Conservation (phyloP, 345 rosid species). For the Acer negundo region DNA sequence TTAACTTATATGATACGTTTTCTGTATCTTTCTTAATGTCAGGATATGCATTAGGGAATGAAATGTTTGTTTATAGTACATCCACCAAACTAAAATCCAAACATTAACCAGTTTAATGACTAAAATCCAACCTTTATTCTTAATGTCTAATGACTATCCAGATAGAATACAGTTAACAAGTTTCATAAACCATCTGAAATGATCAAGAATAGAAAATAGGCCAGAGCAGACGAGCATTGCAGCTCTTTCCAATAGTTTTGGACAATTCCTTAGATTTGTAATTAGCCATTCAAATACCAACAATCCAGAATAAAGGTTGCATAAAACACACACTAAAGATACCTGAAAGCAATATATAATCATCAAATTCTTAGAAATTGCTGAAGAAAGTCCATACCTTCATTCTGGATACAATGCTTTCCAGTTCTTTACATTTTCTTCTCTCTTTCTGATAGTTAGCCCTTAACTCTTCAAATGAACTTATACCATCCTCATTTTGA, state of each 20-base stretch:
- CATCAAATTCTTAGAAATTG: neutral
- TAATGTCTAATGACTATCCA: neutral
- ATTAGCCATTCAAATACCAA: neutral
- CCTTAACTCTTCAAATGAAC: slow-evolving; percentile 34
- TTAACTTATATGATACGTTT: slow-evolving; percentile 7
- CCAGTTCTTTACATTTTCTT: slow-evolving; percentile 52
- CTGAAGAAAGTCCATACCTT: slow-evolving; percentile 42
- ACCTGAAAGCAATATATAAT: neutral
- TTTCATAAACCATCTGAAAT: neutral
- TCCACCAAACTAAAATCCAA: slow-evolving; percentile 26
- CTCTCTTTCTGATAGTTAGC: slow-evolving; percentile 43
- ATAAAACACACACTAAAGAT: neutral
- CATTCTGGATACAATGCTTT: slow-evolving; percentile 42
- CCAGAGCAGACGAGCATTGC: neutral
- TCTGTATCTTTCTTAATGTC: neutral
- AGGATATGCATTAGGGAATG: neutral
- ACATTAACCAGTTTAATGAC: no score
- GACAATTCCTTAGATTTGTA: neutral
- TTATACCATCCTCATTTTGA: slow-evolving; percentile 29
- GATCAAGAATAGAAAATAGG: neutral
- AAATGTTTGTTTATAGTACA: neutral
- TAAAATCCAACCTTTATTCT: no score
- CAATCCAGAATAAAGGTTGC: neutral
- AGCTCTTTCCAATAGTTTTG: neutral
- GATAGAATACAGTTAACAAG: neutral